A percentile compares a stretch with the other conserved stretches of the same genome.
Evolutionary conservation across 176 grass and related monocot species (phyloP).

Genomic region (Tillandsia leiboldiana): DNA sequence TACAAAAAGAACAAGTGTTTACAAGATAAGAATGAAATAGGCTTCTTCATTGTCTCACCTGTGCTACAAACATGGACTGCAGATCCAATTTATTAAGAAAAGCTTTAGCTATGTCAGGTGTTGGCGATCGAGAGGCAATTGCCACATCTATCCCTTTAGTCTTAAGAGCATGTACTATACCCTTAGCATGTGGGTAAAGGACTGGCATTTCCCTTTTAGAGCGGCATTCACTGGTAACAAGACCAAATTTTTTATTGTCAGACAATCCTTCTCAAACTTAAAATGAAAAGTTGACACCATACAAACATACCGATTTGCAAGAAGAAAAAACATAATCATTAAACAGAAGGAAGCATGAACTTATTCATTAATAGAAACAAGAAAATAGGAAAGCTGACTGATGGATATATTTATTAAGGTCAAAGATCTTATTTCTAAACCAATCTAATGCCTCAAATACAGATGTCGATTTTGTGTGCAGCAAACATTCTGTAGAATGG

Average conservation of each 20-base stretch:
- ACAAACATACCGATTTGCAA: neutral
- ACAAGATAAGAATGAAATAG: neutral
- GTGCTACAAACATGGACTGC: slow-evolving; percentile 57
- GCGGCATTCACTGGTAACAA: slow-evolving; percentile 54
- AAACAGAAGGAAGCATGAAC: neutral
- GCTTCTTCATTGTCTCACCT: slow-evolving; percentile 26
- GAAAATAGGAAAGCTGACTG: too few species aligned
- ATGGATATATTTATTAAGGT: too few species aligned
- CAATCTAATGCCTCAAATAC: too few species aligned
- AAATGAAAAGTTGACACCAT: neutral
- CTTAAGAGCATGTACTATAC: slow-evolving; percentile 82
- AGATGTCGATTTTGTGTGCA: too few species aligned
- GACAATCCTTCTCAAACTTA: neutral
- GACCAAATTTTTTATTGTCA: slow-evolving; percentile 7
- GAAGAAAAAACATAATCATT: neutral
- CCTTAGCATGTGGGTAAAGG: slow-evolving; percentile 74
- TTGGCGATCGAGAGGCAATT: slow-evolving; percentile 77
- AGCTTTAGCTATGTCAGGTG: slow-evolving; percentile 64
- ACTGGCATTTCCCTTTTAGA: slow-evolving; percentile 71
- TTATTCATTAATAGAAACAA: neutral
- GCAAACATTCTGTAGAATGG: too few species aligned
- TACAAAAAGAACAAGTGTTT: too few species aligned
- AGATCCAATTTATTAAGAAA: slow-evolving; percentile 76
- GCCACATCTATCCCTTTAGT: slow-evolving; percentile 88
- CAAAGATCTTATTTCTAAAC: too few species aligned